phyloP scores from a whole-genome alignment of 345 rosid genomes.

The Citrus australasica region DNA sequence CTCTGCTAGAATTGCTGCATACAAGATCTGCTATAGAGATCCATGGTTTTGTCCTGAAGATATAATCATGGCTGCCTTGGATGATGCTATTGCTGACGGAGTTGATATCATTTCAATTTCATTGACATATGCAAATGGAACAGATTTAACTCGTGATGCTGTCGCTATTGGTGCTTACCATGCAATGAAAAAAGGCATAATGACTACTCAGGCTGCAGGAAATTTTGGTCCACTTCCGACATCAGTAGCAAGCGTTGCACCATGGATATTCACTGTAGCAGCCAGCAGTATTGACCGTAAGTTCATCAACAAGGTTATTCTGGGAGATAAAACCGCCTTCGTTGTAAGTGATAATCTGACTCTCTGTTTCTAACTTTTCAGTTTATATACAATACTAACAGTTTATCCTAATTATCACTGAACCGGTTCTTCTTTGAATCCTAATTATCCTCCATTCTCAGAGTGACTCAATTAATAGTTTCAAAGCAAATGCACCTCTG shows the following conservation, averaged over 20 bases:
- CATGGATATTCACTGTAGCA: slow-evolving; percentile 46
- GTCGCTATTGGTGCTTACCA: slow-evolving; percentile 46
- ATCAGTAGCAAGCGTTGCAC: slow-evolving; percentile 16
- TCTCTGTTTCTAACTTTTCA: background rate
- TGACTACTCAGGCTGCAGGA: slow-evolving; percentile 42
- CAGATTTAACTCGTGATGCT: background rate
- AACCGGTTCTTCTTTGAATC: background rate
- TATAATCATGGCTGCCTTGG: slow-evolving; percentile 38
- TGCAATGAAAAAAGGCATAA: slow-evolving; percentile 37
- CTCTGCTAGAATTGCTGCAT: slow-evolving; percentile 49
- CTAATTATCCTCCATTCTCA: background rate
- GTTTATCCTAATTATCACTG: background rate
- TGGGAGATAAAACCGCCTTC: slow-evolving; percentile 18
- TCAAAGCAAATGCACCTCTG: background rate
- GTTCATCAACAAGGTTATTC: slow-evolving; percentile 27
- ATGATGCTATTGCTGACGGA: slow-evolving; percentile 63
- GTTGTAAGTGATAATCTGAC: background rate
- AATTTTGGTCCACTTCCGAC: slow-evolving; percentile 2
- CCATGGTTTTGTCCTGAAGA: background rate
- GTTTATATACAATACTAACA: background rate
- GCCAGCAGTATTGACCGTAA: slow-evolving; percentile 45
- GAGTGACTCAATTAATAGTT: background rate
- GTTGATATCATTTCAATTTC: slow-evolving; percentile 44
- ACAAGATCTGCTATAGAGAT: slow-evolving; percentile 19
- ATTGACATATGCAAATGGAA: background rate